Evolutionary conservation across 163 green algal genomes (phyloP), one percentile per base, ranked within the genome.

Genomic region (Chlorella variabilis): DNA sequence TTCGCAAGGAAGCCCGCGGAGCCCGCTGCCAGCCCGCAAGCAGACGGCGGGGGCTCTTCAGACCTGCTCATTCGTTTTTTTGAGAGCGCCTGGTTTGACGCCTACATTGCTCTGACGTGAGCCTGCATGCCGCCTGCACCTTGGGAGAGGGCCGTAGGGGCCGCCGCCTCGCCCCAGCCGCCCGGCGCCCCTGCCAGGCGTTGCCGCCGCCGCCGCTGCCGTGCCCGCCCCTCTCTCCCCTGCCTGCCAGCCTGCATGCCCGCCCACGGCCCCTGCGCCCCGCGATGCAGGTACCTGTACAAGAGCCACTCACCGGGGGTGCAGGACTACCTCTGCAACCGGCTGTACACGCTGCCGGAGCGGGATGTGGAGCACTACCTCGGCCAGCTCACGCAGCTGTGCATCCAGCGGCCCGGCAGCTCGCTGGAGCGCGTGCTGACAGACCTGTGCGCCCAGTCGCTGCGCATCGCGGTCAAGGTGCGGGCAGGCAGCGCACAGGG

Each of bases 41-140:
- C 3, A 29, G 42, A 18, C 58, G 25, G n/a, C 36, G 23, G 23
- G 38, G 61, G 59, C 75, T 45, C 48, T 48, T 58, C 63, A 20
- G 95, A 96, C 83, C 84, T 97, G 71, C 91, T 98, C n/a, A 87
- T 98, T 34, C 85, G 93, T 13, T 97, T 97, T 59, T 98, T 99
- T 75, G 89, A 98, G 81, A 92, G 81, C 8, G 82, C 94, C 6
- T 97, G 93, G 73, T 99, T 99, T 65, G 91, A 97, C 84, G 90
- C 93, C 58, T 98, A 94, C 93, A 96, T 98, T 27, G 93, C 92
- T 8, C 65, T 98, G 2, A 93, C 91, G 89, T 97, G 75, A 90
- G 90, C 39, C 31, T n/a, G n/a, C n/a, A n/a, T n/a, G n/a, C n/a
- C n/a, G n/a, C n/a, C n/a, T n/a, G n/a, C n/a, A n/a, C n/a, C n/a